Evolutionary conservation across 306 rosid species (phyloP).

Genomic region (Casuarina equisetifolia): DNA sequence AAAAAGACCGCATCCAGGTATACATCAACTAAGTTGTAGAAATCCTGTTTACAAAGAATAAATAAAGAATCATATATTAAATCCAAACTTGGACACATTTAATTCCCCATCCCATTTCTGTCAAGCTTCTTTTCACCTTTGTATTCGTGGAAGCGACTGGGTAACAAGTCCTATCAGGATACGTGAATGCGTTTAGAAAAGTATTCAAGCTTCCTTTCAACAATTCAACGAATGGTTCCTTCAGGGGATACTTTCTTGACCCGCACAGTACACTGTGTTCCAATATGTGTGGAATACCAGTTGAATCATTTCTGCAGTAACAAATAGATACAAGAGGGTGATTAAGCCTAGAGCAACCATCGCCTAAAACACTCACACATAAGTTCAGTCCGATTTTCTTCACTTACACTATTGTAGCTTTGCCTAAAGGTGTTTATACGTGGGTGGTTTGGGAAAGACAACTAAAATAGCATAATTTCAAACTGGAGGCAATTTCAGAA

Average conservation of each 20-base stretch:
- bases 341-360: neutral
- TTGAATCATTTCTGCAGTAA: slow-evolving; percentile 74
- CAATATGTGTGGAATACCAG: slow-evolving; percentile 96
- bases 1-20: slow-evolving; percentile 98
- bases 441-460: too few species aligned
- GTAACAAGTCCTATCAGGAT: slow-evolving; percentile 97
- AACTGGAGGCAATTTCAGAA: neutral
- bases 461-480: neutral
- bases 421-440: too few species aligned
- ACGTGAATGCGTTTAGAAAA: slow-evolving; percentile 92
- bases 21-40: slow-evolving; percentile 92
- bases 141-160: slow-evolving; percentile 95
- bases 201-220: slow-evolving; percentile 91
- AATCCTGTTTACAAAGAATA: slow-evolving; percentile 57
- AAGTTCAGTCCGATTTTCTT: neutral
- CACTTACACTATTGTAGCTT: neutral
- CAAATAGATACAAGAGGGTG: slow-evolving; percentile 9
- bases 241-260: slow-evolving; percentile 89
- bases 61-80: slow-evolving; percentile 14
- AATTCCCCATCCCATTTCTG: slow-evolving; percentile 12
- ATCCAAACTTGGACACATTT: neutral
- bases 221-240: slow-evolving; percentile 93
- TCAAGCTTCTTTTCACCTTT: slow-evolving; percentile 46
- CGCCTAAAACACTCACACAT: neutral
- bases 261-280: slow-evolving; percentile 98